Evolutionary conservation across 2,329 filamentous ascomycete species (phyloP), one percentile per base, ranked within the genome.

Genomic region (Cladosporium sp.): DNA sequence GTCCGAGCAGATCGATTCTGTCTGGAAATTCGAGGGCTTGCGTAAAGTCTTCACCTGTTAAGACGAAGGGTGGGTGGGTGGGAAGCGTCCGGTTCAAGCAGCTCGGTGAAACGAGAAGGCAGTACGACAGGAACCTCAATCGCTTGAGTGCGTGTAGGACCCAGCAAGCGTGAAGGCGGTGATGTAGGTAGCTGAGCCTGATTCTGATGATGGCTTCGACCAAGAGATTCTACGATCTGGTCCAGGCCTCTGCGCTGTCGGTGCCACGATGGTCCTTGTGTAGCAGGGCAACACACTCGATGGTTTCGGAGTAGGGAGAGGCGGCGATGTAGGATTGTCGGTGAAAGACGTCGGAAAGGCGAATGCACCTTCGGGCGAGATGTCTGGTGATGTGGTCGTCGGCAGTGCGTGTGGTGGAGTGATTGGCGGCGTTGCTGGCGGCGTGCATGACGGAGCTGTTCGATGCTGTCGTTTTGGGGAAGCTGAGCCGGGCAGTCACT

Each of bases 371-470:
- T 5, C 3, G 15, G 2, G 14, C 15, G 22, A 54, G 36, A 8
- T 3, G 2, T 15, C 2, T 15, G 51, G 20, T 15, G 38, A 20
- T 54, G 15, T 12, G 15, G 37, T 54, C n/a, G 20, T 12, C n/a
- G 36, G 5, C 8, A 15, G 37, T 37, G 22, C 28, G 22, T 28
- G 20, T 40, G 37, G 36, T 52, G n/a, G n/a, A n/a, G 37, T 28
- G n/a, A 30, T n/a, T 1, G 20, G 34, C 37, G 37, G 20, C 37
- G 51, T 40, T 17, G 37, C n/a, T 25, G 47, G 45, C 20, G n/a
- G 30, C 17, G 45, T 19, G 8, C 47, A 50, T 50, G 47, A 50
- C 47, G 47, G 47, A 50, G 47, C 47, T 50, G 47, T n/a, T 37
- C 14, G 17, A 25, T 50, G 8, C 47, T 30, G 47, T 30, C 47